A percentile compares a stretch with the other conserved stretches of the same genome.
These are phyloP conservation scores for Raffaelea albimanens DNA, from an alignment of 2,329 filamentous ascomycete genomes.

Conservation along the genomic window DNA sequence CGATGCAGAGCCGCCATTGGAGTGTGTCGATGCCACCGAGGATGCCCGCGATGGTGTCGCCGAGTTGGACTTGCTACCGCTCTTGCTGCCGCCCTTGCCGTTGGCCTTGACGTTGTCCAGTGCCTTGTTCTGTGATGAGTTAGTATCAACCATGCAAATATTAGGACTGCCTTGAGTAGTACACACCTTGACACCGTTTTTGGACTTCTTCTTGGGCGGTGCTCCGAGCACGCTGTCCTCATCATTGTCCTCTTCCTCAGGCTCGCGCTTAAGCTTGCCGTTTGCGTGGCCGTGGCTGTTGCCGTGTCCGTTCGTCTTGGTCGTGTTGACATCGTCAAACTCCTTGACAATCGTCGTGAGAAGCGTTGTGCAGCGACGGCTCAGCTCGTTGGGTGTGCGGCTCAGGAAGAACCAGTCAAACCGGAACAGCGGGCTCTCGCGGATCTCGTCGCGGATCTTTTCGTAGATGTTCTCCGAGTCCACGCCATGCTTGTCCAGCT, in stretches of 20 bases:
- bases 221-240: constrained; percentile 72
- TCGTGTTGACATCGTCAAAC: constrained; percentile 61
- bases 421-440: constrained; percentile 86
- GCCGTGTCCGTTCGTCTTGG: constrained; percentile 21
- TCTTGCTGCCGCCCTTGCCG: too few species aligned
- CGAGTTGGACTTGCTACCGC: constrained; percentile 62
- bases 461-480: constrained; percentile 89
- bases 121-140: constrained; percentile 67
- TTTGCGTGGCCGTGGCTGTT: constrained; percentile 45
- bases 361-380: constrained; percentile 84
- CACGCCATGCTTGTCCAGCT: constrained; percentile 85
- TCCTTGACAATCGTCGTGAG: constrained; percentile 92
- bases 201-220: constrained; percentile 90
- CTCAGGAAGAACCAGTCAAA: constrained; percentile 99
- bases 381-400: constrained; percentile 84
- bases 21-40: constrained; percentile 72
- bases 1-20: constrained; percentile 33
- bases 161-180: too few species aligned
- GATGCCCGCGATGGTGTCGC: constrained; percentile 73
- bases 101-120: constrained; percentile 75
- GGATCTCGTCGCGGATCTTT: constrained; percentile 89
- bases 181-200: constrained; percentile 77
- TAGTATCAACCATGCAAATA: not conserved
- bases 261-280: constrained; percentile 64
- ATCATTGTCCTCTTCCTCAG: constrained; percentile 74